Conservation (phyloP, 106 monocot genomes). For the Hemerocallis citrina region DNA sequence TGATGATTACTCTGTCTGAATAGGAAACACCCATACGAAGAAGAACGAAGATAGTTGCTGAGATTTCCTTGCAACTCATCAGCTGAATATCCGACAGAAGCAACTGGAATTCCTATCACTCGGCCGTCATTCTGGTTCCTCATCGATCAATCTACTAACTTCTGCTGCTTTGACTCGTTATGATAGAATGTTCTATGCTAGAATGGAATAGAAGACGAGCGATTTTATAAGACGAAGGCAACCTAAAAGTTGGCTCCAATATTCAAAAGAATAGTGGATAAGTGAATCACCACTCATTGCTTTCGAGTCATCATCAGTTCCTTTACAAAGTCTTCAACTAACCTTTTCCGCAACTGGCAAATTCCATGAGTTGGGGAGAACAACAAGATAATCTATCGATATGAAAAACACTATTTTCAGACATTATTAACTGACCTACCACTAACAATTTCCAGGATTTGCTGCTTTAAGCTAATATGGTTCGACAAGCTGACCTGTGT, state of each 20-base stretch:
- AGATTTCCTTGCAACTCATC: background rate
- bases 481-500: background rate
- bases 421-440: background rate
- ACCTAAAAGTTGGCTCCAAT: background rate
- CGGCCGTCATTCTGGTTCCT: conserved; percentile 12
- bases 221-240: conserved; percentile 13
- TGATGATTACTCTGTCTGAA: conserved; percentile 11
- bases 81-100: conserved; percentile 9
- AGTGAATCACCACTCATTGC: conserved; percentile 13
- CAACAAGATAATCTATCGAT: no score
- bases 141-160: conserved; percentile 10
- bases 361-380: background rate
- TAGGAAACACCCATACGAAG: conserved; percentile 7
- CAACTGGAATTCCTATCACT: conserved; percentile 17
- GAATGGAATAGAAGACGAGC: background rate
- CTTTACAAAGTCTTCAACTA: background rate
- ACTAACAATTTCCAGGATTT: background rate
- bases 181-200: background rate
- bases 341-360: background rate
- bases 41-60: background rate
- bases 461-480: background rate
- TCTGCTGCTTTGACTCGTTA: conserved; percentile 3
- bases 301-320: conserved; percentile 23
- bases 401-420: no score
- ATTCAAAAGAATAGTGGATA: conserved; percentile 7